A percentile compares a stretch with the other conserved stretches of the same genome.
phyloP scores from a whole-genome alignment of 2,329 filamentous ascomycete genomes.

The Penicillium oxalicum region DNA sequence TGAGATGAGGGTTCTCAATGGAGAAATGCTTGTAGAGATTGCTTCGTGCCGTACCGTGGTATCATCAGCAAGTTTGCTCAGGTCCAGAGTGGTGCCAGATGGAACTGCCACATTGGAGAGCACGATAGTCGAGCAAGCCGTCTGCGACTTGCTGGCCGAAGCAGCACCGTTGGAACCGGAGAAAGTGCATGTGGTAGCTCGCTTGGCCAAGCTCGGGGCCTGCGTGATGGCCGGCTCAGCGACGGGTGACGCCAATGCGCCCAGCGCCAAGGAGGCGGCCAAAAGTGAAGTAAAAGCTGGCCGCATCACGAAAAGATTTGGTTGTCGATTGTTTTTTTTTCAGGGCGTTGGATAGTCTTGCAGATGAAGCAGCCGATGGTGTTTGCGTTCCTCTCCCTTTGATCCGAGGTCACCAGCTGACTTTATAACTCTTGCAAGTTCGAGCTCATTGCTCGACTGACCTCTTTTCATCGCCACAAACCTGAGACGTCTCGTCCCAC shows the following conservation, averaged over 20 bases:
- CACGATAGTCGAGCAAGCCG: conserved; percentile 16
- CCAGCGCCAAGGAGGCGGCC: conserved; percentile 7
- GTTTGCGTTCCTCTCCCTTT: no score
- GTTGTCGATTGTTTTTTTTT: not conserved
- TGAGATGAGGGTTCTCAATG: not conserved
- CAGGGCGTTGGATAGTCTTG: not conserved
- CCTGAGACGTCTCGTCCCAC: no score
- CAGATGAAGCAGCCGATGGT: no score
- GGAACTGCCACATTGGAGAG: conserved; percentile 14
- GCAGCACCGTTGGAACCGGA: conserved; percentile 14
- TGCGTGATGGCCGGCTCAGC: conserved; percentile 12
- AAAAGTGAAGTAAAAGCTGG: conserved; percentile 4
- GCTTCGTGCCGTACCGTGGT: conserved; percentile 8
- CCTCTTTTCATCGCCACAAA: no score
- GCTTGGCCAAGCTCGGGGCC: conserved; percentile 12
- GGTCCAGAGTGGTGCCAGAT: conserved; percentile 15
- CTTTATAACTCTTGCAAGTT: not conserved
- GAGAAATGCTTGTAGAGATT: not conserved
- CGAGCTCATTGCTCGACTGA: no score
- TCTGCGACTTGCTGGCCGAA: conserved; percentile 11
- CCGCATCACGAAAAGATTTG: not conserved
- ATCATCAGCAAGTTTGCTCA: conserved; percentile 14
- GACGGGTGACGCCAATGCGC: conserved; percentile 7
- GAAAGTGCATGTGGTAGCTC: conserved; percentile 15
- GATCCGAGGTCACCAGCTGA: not conserved